Percentiles rank a stretch among this genome's conserved stretches.
phyloP scores from a whole-genome alignment of 23 red algal species.

The Cyanidioschyzon merolae region DNA sequence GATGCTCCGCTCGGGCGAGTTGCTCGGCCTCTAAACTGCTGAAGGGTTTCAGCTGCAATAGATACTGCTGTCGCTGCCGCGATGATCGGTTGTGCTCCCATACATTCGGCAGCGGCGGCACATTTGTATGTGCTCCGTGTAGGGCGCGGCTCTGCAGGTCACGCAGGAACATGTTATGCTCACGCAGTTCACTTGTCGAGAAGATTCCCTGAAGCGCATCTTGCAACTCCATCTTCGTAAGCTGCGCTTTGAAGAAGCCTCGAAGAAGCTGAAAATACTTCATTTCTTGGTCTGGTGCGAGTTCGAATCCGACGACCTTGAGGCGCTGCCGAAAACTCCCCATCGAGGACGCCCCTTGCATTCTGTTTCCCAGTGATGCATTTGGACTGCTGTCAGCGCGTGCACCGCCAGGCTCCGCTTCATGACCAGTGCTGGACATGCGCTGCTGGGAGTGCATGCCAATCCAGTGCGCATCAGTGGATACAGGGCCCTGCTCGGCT shows the following conservation, averaged over 20 bases:
- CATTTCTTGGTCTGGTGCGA: background rate
- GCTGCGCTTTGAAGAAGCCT: constrained; percentile 1
- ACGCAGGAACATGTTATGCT: constrained; percentile 18
- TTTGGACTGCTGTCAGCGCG: too few relatives aligned
- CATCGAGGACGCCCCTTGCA: too few relatives aligned
- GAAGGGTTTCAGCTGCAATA: background rate
- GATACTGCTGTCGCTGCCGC: background rate
- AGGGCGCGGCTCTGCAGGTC: background rate
- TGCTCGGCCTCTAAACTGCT: background rate
- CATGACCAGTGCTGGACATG: too few relatives aligned
- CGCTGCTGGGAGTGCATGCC: too few relatives aligned
- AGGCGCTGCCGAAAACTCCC: background rate
- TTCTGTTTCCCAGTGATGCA: too few relatives aligned
- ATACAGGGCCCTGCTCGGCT: too few relatives aligned
- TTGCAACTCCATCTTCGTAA: constrained; percentile 12
- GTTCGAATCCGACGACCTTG: background rate
- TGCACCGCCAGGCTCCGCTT: too few relatives aligned
- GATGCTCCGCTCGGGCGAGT: background rate
- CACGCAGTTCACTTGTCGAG: background rate
- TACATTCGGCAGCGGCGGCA: background rate
- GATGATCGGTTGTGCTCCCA: background rate
- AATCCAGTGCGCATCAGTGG: too few relatives aligned
- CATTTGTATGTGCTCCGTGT: background rate
- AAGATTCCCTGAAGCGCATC: constrained; percentile 4
- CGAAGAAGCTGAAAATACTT: constrained; percentile 13